A percentile compares a stretch with the other conserved stretches of the same genome.
Conservation (phyloP, 1,284 basidiomycete species). For the Violaceomyces palustris region DNA sequence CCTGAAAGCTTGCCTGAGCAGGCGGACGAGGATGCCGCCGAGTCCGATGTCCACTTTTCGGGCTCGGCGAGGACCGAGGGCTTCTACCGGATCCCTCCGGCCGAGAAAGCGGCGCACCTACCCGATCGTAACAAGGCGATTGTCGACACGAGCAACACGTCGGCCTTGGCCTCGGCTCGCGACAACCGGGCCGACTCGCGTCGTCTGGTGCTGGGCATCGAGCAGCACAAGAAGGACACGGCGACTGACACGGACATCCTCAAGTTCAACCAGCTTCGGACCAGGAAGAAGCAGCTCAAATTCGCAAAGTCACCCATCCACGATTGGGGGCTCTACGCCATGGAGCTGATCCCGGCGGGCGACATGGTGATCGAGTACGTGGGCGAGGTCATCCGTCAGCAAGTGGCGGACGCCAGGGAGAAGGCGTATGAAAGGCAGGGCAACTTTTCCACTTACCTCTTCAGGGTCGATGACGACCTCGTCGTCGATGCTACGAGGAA, state of each 20-base stretch:
- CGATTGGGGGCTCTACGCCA: constrained; percentile 76
- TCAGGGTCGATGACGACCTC: constrained; percentile 56
- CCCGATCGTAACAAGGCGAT: constrained; percentile 60
- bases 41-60: constrained; percentile 59
- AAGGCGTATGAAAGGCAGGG: constrained; percentile 72
- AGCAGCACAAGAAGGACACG: constrained; percentile 73
- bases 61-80: constrained; percentile 88
- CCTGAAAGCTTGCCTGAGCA: constrained; percentile 12
- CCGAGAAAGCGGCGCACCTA: constrained; percentile 81
- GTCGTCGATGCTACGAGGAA: constrained; percentile 95
- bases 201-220: constrained; percentile 83
- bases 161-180: constrained; percentile 69
- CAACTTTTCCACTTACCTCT: constrained; percentile 50
- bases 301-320: constrained; percentile 96
- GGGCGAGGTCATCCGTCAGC: constrained; percentile 89
- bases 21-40: constrained; percentile 10
- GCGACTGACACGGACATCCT: constrained; percentile 61
- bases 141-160: constrained; percentile 49
- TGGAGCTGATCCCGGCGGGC: constrained; percentile 71
- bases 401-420: constrained; percentile 94
- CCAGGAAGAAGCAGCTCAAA: constrained; percentile 92
- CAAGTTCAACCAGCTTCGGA: constrained; percentile 98
- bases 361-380: constrained; percentile 99
- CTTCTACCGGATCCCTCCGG: constrained; percentile 85
- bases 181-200: constrained; percentile 92